Evolutionary conservation across 805 yeast genomes (phyloP).

Genomic region (Metschnikowia cerradonensis): DNA sequence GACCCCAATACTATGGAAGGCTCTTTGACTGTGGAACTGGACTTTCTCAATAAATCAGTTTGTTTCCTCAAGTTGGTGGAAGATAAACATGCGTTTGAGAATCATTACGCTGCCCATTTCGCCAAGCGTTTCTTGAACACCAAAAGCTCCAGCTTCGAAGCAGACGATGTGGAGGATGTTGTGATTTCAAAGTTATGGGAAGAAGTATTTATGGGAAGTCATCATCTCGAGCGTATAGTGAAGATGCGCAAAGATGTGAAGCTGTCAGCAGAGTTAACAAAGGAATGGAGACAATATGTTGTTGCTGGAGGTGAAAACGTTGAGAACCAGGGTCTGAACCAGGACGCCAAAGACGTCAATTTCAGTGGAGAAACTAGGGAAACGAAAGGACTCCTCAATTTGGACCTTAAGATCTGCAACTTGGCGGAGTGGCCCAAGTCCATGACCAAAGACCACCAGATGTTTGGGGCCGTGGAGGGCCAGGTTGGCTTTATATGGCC

Average conservation of each 20-base stretch:
- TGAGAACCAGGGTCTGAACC: no score
- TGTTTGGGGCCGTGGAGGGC: slow-evolving; percentile 22
- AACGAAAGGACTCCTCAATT: slow-evolving; percentile 21
- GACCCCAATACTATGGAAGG: no score
- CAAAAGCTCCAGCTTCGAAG: slow-evolving; percentile 20
- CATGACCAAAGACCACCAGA: slow-evolving; percentile 41
- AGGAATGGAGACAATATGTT: slow-evolving; percentile 33
- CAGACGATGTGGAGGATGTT: slow-evolving; percentile 58
- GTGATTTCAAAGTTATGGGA: slow-evolving; percentile 64
- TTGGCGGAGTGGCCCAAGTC: slow-evolving; percentile 45
- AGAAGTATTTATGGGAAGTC: slow-evolving; percentile 62
- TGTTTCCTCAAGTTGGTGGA: slow-evolving; percentile 61
- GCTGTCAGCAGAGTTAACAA: slow-evolving; percentile 36
- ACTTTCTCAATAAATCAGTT: slow-evolving; percentile 50
- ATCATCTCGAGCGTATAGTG: slow-evolving; percentile 74
- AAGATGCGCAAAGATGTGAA: slow-evolving; percentile 84
- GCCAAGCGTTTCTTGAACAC: slow-evolving; percentile 65
- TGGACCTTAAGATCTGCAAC: slow-evolving; percentile 42
- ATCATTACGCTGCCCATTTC: slow-evolving; percentile 76
- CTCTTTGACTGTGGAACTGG: background rate
- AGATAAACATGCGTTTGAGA: slow-evolving; percentile 85
- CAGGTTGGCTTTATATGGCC: slow-evolving; percentile 36
- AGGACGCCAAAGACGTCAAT: no score
- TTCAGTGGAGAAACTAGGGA: no score
- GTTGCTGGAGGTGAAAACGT: no score